Evolutionary conservation across 2,329 filamentous ascomycete genomes (phyloP).

Genomic region (Pestalotiopsis sp.): DNA sequence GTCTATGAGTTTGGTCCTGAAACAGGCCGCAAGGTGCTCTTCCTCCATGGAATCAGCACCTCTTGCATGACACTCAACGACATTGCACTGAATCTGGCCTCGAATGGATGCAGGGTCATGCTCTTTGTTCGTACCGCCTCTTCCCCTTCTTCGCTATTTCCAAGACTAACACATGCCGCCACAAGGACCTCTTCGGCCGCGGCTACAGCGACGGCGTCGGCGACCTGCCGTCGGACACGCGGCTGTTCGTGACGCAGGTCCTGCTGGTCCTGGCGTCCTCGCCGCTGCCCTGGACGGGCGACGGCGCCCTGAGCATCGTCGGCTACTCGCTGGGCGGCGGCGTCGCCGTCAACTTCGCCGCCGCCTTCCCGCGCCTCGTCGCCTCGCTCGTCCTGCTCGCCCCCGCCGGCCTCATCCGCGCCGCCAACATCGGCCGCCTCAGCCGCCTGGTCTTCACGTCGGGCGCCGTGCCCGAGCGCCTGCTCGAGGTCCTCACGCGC

Average conservation of each 20-base stretch:
- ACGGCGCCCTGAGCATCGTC: slow-evolving; percentile 62
- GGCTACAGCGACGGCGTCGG: slow-evolving; percentile 67
- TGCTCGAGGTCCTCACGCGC: slow-evolving; percentile 51
- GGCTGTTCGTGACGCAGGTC: slow-evolving; percentile 73
- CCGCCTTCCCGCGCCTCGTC: slow-evolving; percentile 71
- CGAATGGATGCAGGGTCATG: slow-evolving; percentile 76
- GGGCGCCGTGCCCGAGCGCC: slow-evolving; percentile 53
- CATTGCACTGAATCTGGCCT: slow-evolving; percentile 67
- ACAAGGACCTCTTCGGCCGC: slow-evolving; percentile 67
- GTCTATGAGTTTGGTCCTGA: slow-evolving; percentile 84
- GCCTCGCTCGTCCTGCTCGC: slow-evolving; percentile 74
- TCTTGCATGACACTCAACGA: slow-evolving; percentile 73
- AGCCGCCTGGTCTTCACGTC: slow-evolving; percentile 56
- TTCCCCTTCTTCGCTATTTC: slow-evolving; percentile 31
- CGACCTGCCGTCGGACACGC: slow-evolving; percentile 70
- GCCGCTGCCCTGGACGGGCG: slow-evolving; percentile 66
- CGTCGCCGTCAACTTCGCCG: slow-evolving; percentile 73
- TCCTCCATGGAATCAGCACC: slow-evolving; percentile 84
- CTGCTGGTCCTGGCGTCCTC: slow-evolving; percentile 72
- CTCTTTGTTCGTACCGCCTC: slow-evolving; percentile 51
- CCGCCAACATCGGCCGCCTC: slow-evolving; percentile 51
- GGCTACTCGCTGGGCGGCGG: slow-evolving; percentile 85
- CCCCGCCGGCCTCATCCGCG: slow-evolving; percentile 72
- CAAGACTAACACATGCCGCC: not conserved
- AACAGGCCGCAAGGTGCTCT: slow-evolving; percentile 70